Conservation (phyloP, 1,284 basidiomycete genomes). For the Phellopilus nigrolimitatus region DNA sequence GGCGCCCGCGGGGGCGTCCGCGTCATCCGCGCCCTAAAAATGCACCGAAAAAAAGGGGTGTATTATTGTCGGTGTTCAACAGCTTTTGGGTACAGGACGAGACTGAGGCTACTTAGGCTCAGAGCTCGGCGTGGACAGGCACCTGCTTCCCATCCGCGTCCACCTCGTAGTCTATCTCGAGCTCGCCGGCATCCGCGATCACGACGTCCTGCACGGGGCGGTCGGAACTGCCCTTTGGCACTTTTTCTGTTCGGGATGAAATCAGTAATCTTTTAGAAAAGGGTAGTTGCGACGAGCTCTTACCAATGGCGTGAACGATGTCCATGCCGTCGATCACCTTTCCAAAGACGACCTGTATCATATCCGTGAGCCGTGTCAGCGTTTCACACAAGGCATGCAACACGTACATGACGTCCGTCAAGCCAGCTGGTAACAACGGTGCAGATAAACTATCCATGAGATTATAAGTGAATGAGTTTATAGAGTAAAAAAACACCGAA, state of each 20-base stretch:
- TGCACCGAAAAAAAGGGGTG: constrained; percentile 35
- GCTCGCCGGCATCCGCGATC: constrained; percentile 80
- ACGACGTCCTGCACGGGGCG: constrained; percentile 68
- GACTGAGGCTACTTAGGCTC: constrained; percentile 37
- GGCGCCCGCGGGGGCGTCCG: background rate
- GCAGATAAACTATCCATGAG: constrained; percentile 65
- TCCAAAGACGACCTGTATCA: constrained; percentile 80
- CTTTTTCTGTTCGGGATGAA: constrained; percentile 54
- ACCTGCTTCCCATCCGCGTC: constrained; percentile 80
- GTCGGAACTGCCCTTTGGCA: constrained; percentile 63
- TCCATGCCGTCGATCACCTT: constrained; percentile 89
- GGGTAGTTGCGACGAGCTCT: no score
- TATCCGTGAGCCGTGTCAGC: constrained; percentile 13
- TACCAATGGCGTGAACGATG: constrained; percentile 70
- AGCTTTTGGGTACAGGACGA: constrained; percentile 30
- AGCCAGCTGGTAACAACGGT: constrained; percentile 76
- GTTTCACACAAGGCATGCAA: constrained; percentile 6
- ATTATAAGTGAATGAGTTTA: constrained; percentile 15
- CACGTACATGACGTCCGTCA: constrained; percentile 66
- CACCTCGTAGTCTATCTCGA: constrained; percentile 53
- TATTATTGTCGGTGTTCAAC: constrained; percentile 45
- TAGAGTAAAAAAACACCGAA: constrained; percentile 1
- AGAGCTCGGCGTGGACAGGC: constrained; percentile 90
- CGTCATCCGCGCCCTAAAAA: constrained; percentile 14
- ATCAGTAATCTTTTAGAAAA: constrained; percentile 16